Conservation (phyloP, 2,329 filamentous ascomycete species). For the Ceratocystis variospora region DNA sequence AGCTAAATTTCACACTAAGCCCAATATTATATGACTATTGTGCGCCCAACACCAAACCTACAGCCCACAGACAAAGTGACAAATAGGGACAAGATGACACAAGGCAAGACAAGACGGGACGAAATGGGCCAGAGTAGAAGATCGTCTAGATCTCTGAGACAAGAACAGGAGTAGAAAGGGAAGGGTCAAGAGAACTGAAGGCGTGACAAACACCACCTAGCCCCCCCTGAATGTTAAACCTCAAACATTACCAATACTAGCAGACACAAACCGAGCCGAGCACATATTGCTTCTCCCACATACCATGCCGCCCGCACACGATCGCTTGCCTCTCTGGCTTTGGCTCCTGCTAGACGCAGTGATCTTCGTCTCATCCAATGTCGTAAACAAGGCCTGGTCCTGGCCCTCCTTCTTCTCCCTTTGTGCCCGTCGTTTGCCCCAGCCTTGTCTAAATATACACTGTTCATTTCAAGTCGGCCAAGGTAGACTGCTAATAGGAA, state of each 20-base stretch:
- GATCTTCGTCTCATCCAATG: constrained; percentile 4
- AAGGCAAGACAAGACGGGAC: not conserved
- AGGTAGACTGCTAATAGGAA: too few species aligned
- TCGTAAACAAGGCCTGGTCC: not conserved
- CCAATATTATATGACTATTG: not conserved
- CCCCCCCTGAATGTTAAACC: constrained; percentile 1
- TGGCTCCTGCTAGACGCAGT: not conserved
- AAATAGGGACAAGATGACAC: not conserved
- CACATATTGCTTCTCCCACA: not conserved
- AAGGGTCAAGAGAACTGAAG: not conserved
- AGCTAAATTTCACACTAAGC: not conserved
- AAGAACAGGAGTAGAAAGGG: not conserved
- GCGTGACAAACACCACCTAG: not conserved
- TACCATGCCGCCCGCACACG: not conserved
- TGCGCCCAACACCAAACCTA: not conserved
- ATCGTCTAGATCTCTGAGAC: constrained; percentile 6
- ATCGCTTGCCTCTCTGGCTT: not conserved
- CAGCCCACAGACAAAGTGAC: not conserved
- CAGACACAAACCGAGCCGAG: not conserved
- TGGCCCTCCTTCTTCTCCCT: not conserved
- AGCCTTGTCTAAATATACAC: constrained; percentile 3
- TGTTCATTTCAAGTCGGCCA: not conserved
- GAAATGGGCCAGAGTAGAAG: constrained; percentile 1
- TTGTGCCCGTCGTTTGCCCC: not conserved
- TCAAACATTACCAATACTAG: not conserved